These are phyloP conservation scores for Clarireedia homoeocarpa DNA, from an alignment of 2,329 filamentous ascomycete species.

Conservation along the genomic window DNA sequence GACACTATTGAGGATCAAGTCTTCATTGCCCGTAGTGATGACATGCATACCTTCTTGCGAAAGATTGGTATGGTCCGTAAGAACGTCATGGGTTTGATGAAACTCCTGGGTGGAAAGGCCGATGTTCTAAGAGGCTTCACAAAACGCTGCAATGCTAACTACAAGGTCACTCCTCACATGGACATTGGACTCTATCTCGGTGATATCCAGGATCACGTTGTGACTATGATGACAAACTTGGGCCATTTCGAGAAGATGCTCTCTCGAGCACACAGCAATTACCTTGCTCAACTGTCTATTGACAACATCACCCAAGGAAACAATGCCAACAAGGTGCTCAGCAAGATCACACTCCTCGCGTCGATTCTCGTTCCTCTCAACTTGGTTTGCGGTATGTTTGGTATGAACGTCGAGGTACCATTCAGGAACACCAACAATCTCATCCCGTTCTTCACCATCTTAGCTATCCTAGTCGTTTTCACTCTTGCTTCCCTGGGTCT, in stretches of 20 bases:
- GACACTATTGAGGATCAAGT: slow-evolving; percentile 94
- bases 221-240: slow-evolving; percentile 97
- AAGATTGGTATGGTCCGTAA: slow-evolving; percentile 87
- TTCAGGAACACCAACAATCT: slow-evolving; percentile 41
- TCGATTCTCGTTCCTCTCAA: slow-evolving; percentile 96
- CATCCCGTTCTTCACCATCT: slow-evolving; percentile 53
- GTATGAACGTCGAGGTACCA: slow-evolving; percentile 78
- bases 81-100: slow-evolving; percentile 88
- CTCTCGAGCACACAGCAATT: slow-evolving; percentile 88
- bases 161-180: slow-evolving; percentile 87
- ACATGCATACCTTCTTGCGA: slow-evolving; percentile 79
- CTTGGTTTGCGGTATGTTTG: slow-evolving; percentile 59
- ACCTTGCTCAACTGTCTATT: slow-evolving; percentile 88
- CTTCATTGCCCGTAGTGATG: slow-evolving; percentile 83
- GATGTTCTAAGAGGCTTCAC: slow-evolving; percentile 96
- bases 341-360: slow-evolving; percentile 90
- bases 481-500: slow-evolving; percentile 20
- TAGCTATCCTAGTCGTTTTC: slow-evolving; percentile 49
- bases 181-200: slow-evolving; percentile 95
- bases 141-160: slow-evolving; percentile 97
- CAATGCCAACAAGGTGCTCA: slow-evolving; percentile 78
- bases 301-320: slow-evolving; percentile 86
- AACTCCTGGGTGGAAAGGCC: slow-evolving; percentile 92
- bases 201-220: slow-evolving; percentile 98
- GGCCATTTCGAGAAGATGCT: slow-evolving; percentile 97